These are phyloP conservation scores for Starmerella powellii DNA, from an alignment of 805 yeast genomes.

Conservation along the genomic window DNA sequence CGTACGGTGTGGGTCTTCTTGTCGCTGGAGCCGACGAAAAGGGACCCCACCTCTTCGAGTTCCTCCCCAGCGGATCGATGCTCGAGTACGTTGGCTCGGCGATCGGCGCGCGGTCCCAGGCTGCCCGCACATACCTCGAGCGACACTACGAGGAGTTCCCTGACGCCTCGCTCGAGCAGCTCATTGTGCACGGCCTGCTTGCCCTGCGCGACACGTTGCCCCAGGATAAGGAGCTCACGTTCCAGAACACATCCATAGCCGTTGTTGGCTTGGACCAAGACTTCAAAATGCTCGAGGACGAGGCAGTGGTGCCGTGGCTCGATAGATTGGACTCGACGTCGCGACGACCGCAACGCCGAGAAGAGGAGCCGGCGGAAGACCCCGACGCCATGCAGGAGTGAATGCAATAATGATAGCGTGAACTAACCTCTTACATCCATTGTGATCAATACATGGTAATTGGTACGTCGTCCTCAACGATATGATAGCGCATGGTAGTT, in stretches of 20 bases:
- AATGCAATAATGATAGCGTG: background rate
- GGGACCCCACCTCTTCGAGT: constrained; percentile 89
- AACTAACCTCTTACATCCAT: too few relatives aligned
- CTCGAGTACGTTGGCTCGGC: constrained; percentile 88
- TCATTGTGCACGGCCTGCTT: constrained; percentile 73
- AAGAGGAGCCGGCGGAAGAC: constrained; percentile 9
- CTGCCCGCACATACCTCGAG: constrained; percentile 91
- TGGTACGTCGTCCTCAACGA: too few relatives aligned
- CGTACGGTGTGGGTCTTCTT: constrained; percentile 93
- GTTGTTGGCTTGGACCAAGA: constrained; percentile 74
- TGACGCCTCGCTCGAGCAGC: constrained; percentile 50
- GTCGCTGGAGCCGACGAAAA: constrained; percentile 85
- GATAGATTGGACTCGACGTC: constrained; percentile 53
- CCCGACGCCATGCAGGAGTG: constrained; percentile 10
- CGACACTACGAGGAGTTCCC: constrained; percentile 63
- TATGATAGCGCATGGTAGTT: too few relatives aligned
- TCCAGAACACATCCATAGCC: constrained; percentile 78
- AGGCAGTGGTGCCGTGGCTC: constrained; percentile 71
- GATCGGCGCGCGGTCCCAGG: constrained; percentile 97
- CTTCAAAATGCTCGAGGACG: constrained; percentile 76
- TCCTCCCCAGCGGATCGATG: constrained; percentile 90
- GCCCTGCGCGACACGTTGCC: constrained; percentile 89
- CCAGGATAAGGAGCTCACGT: constrained; percentile 83
- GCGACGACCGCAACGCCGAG: constrained; percentile 38
- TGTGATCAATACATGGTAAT: too few relatives aligned